Evolutionary conservation across 2,329 filamentous ascomycete species (phyloP), one percentile per base, ranked within the genome.

Genomic region (Curvularia eragrostidis): DNA sequence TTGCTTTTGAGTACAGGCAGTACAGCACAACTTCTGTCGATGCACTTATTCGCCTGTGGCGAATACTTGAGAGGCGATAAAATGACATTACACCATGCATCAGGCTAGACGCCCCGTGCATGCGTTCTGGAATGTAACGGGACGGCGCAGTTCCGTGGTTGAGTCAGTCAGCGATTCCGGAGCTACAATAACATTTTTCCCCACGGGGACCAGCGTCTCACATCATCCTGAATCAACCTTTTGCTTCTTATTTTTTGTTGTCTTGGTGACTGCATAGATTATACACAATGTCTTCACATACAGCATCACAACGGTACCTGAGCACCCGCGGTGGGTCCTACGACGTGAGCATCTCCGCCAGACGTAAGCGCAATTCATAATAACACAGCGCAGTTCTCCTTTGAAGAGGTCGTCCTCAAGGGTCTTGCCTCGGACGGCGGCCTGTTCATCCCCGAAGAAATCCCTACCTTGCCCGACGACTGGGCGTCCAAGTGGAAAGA

Each of bases 381-480:
- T 72, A 49, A 74, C 56, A 26, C 15, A 19, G n/a, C 46, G 39
- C 62, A 93, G 90, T 84, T 96, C 67, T 93, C 91, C 51, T 97
- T 97, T 76, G 93, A 97, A 78, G 88, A 93, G 52, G 93, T 93
- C 46, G 92, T 97, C 39, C 83, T 97, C 64, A 96, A 96, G 78
- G 93, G 93, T 43, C 87, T 97, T 56, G 93, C 92, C 57, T 83
- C 86, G 44, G 93, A 97, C 72, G 91, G 92, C 57, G 93, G 93
- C 52, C 87, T 97, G 26, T 97, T 94, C 81, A 89, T 97, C 62
- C 93, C 93, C 41, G 89, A 97, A 74, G 84, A 89, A 64, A 89
- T 96, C 61, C 93, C 93, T 48, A 76, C 81, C 4, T 77, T 89
- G 54, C 86, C 85, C 54, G 71, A 72, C 56, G 81, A 87, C 74